Evolutionary conservation across 495 filamentous ascomycete species (phyloP), one percentile per base, ranked within the genome.

Genomic region (Xylaria longipes): DNA sequence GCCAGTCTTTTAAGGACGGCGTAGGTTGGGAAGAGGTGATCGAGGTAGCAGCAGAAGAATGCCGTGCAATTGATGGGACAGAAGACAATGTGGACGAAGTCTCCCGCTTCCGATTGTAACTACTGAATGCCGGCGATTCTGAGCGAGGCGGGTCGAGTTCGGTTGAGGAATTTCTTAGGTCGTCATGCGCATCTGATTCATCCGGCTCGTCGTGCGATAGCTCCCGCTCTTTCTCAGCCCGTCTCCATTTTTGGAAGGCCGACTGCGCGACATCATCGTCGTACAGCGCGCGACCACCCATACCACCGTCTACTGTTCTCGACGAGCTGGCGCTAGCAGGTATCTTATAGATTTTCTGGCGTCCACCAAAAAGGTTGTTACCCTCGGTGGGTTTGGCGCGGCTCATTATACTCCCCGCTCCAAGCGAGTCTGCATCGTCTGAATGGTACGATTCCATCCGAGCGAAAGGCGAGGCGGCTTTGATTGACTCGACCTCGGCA

Each of bases 261-360:
- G 94, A 95, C 75, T 91, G 77, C 29, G 89, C 88, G 39, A 97
- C 84, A 82, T 99, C 96, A 76, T 96, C 89, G 5, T 96, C 94
- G 75, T 97, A 97, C 5, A 97, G 81, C 3, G 88, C 87, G 65
- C 93, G 89, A 4, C 92, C 92, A 22, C 85, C 82, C 88, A 92
- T 87, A 45, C 85, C 88, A 9, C 84, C 83, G 48, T 77, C 82
- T 0, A 65, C 25, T 2, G 75, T 74, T 9, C 77, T 73, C 22
- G 82, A 80, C 37, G 84, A 82, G 46, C 77, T 74, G 29, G 79
- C 82, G 46, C 86, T 88, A 25, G 85, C 86, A 0, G 94, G 88
- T 61, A 99, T 94, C 74, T 94, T 96, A 82, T 96, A 98, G 29
- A 98, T 89, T 81, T 98, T 99, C 77, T 99, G 96, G 37, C 96